These are phyloP conservation scores for Pseudogymnoascus sp. DNA, from an alignment of 2,329 filamentous ascomycete genomes.

Conservation along the genomic window DNA sequence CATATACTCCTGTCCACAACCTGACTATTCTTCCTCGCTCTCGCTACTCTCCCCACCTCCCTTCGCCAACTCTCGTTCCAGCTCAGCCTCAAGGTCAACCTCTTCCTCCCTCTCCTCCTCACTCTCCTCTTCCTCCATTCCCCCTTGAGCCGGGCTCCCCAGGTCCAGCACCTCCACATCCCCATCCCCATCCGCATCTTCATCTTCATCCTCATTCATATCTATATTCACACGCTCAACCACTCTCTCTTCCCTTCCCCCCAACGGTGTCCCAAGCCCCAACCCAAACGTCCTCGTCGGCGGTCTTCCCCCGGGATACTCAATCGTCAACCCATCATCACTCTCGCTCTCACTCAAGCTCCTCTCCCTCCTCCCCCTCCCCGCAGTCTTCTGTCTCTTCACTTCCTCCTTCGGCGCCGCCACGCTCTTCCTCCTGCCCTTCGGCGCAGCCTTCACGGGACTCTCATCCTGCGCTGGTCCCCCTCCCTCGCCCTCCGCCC, in stretches of 20 bases:
- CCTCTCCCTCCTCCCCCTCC: background rate
- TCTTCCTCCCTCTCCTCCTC: slow-evolving; percentile 26
- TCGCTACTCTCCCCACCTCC: slow-evolving; percentile 25
- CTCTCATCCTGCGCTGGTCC: slow-evolving; percentile 13
- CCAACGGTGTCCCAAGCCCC: background rate
- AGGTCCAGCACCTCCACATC: slow-evolving; percentile 43
- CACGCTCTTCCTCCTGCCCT: slow-evolving; percentile 12
- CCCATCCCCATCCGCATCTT: slow-evolving; percentile 32
- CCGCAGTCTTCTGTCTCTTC: slow-evolving; percentile 25
- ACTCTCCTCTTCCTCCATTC: slow-evolving; percentile 19
- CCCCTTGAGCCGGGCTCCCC: slow-evolving; percentile 29
- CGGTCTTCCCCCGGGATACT: slow-evolving; percentile 48
- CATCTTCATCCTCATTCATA: slow-evolving; percentile 35
- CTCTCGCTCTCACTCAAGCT: slow-evolving; percentile 38
- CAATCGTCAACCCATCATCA: slow-evolving; percentile 49
- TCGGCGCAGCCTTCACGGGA: slow-evolving; percentile 14
- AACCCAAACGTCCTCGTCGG: slow-evolving; percentile 15
- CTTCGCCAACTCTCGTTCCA: slow-evolving; percentile 26
- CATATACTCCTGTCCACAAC: background rate
- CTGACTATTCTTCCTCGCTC: slow-evolving; percentile 29
- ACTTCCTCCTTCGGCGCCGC: slow-evolving; percentile 24
- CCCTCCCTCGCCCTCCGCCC: slow-evolving; percentile 44
- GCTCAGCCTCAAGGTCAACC: slow-evolving; percentile 27
- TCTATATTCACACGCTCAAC: slow-evolving; percentile 21
- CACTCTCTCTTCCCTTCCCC: background rate